These are phyloP conservation scores for Kentomonas sorsogonicus DNA, from an alignment of 208 protist genomes.

Conservation along the genomic window DNA sequence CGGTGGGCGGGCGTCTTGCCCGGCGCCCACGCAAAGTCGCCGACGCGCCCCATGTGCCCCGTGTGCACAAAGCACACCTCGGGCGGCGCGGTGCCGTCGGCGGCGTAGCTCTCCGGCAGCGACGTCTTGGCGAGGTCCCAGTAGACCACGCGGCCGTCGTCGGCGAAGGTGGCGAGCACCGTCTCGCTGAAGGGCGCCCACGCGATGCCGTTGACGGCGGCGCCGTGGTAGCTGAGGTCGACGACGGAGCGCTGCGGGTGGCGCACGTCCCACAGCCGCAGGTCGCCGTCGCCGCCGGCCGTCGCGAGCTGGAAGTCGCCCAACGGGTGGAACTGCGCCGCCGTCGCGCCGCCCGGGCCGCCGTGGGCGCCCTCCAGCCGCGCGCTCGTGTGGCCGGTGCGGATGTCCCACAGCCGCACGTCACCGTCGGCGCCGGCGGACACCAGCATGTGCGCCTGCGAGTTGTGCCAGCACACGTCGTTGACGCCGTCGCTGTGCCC, in stretches of 20 bases:
- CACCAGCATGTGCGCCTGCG: constrained; percentile 83
- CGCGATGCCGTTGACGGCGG: constrained; percentile 36
- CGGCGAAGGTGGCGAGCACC: constrained; percentile 32
- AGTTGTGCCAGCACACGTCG: constrained; percentile 92
- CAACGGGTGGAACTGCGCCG: constrained; percentile 47
- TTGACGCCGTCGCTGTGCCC: constrained; percentile 75
- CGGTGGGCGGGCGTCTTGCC: too few species aligned
- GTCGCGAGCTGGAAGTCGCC: constrained; percentile 51
- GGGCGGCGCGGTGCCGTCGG: constrained; percentile 40
- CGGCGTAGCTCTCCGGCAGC: constrained; percentile 30
- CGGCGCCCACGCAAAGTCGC: constrained; percentile 92
- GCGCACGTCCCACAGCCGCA: constrained; percentile 56
- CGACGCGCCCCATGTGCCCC: constrained; percentile 93
- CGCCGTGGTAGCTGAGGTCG: constrained; percentile 37
- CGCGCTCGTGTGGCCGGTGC: constrained; percentile 19
- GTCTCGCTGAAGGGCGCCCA: constrained; percentile 51
- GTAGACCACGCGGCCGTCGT: constrained; percentile 48
- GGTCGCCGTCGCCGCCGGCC: constrained; percentile 23
- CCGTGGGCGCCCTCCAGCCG: constrained; percentile 30
- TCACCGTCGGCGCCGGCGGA: constrained; percentile 94
- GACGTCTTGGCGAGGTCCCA: constrained; percentile 47
- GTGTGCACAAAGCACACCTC: constrained; percentile 93
- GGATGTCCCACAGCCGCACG: constrained; percentile 87
- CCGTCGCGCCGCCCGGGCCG: constrained; percentile 27
- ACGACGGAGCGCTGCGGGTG: constrained; percentile 17